A percentile compares a stretch with the other conserved stretches of the same genome.
Conservation (phyloP, 305 asterid species). For the Fraxinus xanthoxyloides region DNA sequence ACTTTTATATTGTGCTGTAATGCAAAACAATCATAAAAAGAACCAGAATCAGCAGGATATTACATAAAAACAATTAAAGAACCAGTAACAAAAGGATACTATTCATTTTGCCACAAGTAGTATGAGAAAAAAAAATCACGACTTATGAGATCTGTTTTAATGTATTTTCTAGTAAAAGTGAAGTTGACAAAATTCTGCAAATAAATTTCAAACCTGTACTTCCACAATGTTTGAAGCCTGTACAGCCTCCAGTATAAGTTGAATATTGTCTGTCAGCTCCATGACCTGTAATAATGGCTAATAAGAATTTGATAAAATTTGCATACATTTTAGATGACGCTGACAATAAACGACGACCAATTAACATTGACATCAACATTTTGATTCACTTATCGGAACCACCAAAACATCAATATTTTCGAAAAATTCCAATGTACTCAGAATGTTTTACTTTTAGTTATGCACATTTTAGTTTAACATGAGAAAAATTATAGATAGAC, state of each 20-base stretch:
- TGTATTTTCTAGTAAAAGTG: background rate
- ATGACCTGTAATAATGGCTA: slow-evolving; percentile 34
- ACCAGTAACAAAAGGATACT: background rate
- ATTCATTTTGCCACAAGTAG: background rate
- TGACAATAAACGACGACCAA: background rate
- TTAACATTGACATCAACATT: background rate
- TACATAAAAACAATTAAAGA: background rate
- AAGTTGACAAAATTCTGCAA: background rate
- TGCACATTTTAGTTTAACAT: background rate
- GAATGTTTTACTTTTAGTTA: background rate
- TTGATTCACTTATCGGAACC: background rate
- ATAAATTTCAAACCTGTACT: slow-evolving; percentile 49
- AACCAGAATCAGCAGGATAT: background rate
- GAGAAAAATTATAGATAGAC: background rate
- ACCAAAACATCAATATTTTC: background rate
- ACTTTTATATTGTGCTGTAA: background rate
- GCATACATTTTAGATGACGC: background rate
- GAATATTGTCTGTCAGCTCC: slow-evolving; percentile 56
- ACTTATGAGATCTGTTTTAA: background rate
- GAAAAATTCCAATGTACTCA: background rate
- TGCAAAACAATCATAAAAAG: background rate
- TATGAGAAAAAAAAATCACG: background rate
- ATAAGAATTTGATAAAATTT: background rate
- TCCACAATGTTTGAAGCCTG: slow-evolving; percentile 55
- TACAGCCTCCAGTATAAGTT: slow-evolving; percentile 46